These are phyloP conservation scores for Papiliotrema terrestris DNA, from an alignment of 1,284 basidiomycete species.

Conservation along the genomic window DNA sequence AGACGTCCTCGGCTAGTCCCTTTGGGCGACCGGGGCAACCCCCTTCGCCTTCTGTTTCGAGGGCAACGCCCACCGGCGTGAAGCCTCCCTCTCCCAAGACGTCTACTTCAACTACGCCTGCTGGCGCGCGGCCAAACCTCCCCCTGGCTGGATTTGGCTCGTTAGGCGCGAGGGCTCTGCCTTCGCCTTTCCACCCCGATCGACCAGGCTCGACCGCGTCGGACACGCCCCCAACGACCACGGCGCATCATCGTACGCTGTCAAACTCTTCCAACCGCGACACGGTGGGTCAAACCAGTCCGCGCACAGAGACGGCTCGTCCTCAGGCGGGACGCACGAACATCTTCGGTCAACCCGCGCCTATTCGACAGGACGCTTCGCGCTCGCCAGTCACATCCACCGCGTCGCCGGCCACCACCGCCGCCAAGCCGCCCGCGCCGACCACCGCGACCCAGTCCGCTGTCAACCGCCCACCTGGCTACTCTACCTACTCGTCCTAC, in stretches of 20 bases:
- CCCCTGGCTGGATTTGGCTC: neutral
- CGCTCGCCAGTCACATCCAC: neutral
- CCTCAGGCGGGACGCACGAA: neutral
- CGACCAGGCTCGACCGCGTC: neutral
- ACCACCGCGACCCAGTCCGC: neutral
- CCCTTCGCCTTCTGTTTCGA: neutral
- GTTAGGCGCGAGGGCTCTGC: conserved; percentile 1
- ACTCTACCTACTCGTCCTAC: conserved; percentile 2
- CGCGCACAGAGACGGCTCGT: neutral
- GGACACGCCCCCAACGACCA: neutral
- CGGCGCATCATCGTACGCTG: neutral
- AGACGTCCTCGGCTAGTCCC: neutral
- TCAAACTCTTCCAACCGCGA: conserved; percentile 2
- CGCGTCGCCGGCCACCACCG: neutral
- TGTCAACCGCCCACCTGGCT: neutral
- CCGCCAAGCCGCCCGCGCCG: neutral
- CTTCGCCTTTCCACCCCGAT: conserved; percentile 7
- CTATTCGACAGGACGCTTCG: neutral
- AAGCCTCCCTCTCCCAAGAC: neutral
- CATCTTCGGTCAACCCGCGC: neutral
- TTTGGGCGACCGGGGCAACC: neutral
- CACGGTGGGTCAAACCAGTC: neutral
- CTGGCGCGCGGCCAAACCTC: neutral
- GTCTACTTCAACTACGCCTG: neutral
- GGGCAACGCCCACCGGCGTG: neutral